These are phyloP conservation scores for Cyberlindnera galapagoensis DNA, from an alignment of 805 yeast species.

Conservation along the genomic window DNA sequence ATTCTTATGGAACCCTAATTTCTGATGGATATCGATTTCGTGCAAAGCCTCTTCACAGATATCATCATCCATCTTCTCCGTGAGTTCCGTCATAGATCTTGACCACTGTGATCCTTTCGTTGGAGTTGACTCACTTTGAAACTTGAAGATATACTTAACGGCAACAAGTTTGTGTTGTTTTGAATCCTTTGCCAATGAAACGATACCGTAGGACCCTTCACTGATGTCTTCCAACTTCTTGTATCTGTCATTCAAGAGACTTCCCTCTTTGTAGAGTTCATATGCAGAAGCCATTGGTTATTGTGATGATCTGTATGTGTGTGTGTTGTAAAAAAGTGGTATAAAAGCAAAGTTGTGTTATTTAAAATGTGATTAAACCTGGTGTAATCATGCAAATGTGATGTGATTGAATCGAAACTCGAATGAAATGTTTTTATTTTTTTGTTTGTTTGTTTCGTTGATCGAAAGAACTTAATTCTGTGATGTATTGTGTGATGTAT, in stretches of 20 bases:
- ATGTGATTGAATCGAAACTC: too few relatives aligned
- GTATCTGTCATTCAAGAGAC: slow-evolving; percentile 56
- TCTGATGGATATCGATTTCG: slow-evolving; percentile 60
- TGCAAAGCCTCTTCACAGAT: slow-evolving; percentile 54
- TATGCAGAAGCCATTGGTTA: slow-evolving; percentile 19
- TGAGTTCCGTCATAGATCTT: slow-evolving; percentile 22
- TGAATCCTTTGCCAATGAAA: slow-evolving; percentile 74
- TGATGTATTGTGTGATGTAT: too few relatives aligned
- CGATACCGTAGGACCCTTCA: slow-evolving; percentile 92
- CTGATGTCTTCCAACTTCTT: slow-evolving; percentile 67
- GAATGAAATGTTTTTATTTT: too few relatives aligned
- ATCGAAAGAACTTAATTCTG: too few relatives aligned
- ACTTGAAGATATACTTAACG: slow-evolving; percentile 72
- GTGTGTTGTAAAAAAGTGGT: background rate
- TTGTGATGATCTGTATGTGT: slow-evolving; percentile 1
- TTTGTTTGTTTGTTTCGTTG: too few relatives aligned
- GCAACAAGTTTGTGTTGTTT: slow-evolving; percentile 57
- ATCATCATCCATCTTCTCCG: slow-evolving; percentile 31
- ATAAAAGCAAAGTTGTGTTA: background rate
- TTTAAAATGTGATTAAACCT: background rate
- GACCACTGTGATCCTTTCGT: slow-evolving; percentile 25
- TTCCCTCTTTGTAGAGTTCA: slow-evolving; percentile 38
- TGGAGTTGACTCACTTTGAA: slow-evolving; percentile 33
- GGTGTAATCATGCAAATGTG: background rate
- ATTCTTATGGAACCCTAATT: slow-evolving; percentile 51